phyloP scores from a whole-genome alignment of 495 filamentous ascomycete genomes.

The Neurospora sp. region DNA sequence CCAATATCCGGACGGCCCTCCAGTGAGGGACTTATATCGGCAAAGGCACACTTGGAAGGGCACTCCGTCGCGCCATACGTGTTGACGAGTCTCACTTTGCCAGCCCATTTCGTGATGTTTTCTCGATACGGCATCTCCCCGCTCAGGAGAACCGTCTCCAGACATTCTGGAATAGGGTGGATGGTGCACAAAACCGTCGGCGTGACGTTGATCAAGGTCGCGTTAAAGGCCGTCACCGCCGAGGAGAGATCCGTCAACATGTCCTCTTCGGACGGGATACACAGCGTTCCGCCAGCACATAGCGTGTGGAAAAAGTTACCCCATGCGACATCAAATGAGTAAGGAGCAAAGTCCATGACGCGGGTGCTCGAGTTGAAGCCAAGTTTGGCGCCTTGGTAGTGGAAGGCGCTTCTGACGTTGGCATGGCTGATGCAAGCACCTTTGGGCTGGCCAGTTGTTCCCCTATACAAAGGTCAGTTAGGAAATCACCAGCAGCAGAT shows the following conservation, averaged over 20 bases:
- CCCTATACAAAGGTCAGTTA: not conserved
- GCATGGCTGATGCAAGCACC: not conserved
- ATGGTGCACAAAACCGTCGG: conserved; percentile 38
- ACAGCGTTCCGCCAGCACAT: conserved; percentile 28
- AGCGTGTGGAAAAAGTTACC: conserved; percentile 47
- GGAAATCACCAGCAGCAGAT: too few species aligned
- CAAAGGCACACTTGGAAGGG: conserved; percentile 1
- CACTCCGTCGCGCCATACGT: conserved; percentile 24
- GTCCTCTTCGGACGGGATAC: conserved; percentile 23
- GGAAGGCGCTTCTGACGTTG: not conserved
- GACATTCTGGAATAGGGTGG: not conserved
- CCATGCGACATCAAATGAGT: conserved; percentile 49
- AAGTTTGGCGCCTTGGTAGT: not conserved
- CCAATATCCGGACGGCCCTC: not conserved
- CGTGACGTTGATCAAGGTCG: conserved; percentile 27
- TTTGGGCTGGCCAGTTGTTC: not conserved
- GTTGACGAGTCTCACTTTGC: conserved; percentile 20
- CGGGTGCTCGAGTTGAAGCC: conserved; percentile 15
- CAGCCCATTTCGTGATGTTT: conserved; percentile 10
- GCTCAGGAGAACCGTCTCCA: conserved; percentile 12
- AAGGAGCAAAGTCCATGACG: conserved; percentile 48
- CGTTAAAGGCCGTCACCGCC: not conserved
- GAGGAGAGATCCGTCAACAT: conserved; percentile 14
- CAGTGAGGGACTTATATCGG: not conserved
- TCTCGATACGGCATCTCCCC: conserved; percentile 24